phyloP scores from a whole-genome alignment of 1,139 yeast genomes.

The Suhomyces atakaporum region DNA sequence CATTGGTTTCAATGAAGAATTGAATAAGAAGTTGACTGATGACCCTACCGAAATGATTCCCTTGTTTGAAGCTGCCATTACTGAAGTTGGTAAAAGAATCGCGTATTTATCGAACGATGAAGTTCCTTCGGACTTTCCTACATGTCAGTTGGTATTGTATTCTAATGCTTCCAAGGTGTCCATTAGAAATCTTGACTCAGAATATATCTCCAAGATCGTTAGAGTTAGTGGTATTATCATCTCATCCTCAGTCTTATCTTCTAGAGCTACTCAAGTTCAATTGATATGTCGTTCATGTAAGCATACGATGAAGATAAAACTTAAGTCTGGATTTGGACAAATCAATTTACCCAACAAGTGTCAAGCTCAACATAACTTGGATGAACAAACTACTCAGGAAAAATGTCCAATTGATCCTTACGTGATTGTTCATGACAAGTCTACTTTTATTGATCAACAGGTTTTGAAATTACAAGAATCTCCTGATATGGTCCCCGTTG shows the following conservation, averaged over 20 bases:
- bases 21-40: conserved; percentile 79
- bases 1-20: conserved; percentile 83
- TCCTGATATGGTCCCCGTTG: conserved; percentile 98
- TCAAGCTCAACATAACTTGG: conserved; percentile 57
- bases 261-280: conserved; percentile 84
- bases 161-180: conserved; percentile 75
- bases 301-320: conserved; percentile 67
- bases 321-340: conserved; percentile 78
- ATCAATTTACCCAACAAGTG: conserved; percentile 78
- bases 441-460: conserved; percentile 92
- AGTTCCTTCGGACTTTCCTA: conserved; percentile 64
- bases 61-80: conserved; percentile 83
- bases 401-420: conserved; percentile 92
- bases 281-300: conserved; percentile 88
- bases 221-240: conserved; percentile 92
- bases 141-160: conserved; percentile 77
- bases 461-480: conserved; percentile 90
- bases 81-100: conserved; percentile 85
- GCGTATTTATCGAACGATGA: conserved; percentile 61
- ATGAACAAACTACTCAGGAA: conserved; percentile 50
- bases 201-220: conserved; percentile 85
- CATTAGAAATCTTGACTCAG: conserved; percentile 79
- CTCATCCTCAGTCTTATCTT: conserved; percentile 84
- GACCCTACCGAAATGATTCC: conserved; percentile 92
- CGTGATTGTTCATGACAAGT: conserved; percentile 89